Evolutionary conservation across 768 basidiomycete genomes (phyloP), one percentile per base, ranked within the genome.

Genomic region (Naganishia onofrii): DNA sequence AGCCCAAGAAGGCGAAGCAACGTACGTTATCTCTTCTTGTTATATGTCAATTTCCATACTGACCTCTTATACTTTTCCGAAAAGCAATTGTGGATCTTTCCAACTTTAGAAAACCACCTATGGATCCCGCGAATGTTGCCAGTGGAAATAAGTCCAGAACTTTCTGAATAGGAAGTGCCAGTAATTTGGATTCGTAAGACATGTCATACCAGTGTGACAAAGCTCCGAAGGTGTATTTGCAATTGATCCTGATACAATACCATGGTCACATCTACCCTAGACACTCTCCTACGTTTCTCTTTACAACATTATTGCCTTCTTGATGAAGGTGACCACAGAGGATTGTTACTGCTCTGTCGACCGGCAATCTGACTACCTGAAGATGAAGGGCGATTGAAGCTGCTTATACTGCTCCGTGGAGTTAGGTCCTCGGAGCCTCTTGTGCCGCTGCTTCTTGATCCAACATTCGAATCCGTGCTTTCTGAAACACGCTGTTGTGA

Each of bases 1-100:
- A 74, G 69, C 58, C 56, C n/a, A 76, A 71, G 55, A 76, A 77
- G 60, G 65, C 74, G 34, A 84, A 87, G 82, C 87, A 84, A 76
- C 68, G 73, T 74, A 65, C 57, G 74, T 72, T 12, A 21, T 32
- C 19, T 21, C 51, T 63, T 29, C 60, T 5, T 9, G 28, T 17
- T 34, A n/a, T 26, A 8, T 21, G 29, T 32, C 42, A 9, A 1
- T 29, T 32, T 32, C 28, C 38, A 32, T 26, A 12, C 38, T n/a
- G 38, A 38, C 5, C 0, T 36, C 13, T 46, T 58, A 0, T 21
- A 53, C n/a, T 26, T 26, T 29, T 26, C 44, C 1, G 21, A 51
- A 63, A 21, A 73, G 69, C 72, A 3, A 66, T 73, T 15, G 69
- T 73, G 42, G 72, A 73, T 44, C 70, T 69, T 9, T 70, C 69